Conservation (phyloP, 495 filamentous ascomycete genomes). For the Symbiotaphrina buchneri region DNA sequence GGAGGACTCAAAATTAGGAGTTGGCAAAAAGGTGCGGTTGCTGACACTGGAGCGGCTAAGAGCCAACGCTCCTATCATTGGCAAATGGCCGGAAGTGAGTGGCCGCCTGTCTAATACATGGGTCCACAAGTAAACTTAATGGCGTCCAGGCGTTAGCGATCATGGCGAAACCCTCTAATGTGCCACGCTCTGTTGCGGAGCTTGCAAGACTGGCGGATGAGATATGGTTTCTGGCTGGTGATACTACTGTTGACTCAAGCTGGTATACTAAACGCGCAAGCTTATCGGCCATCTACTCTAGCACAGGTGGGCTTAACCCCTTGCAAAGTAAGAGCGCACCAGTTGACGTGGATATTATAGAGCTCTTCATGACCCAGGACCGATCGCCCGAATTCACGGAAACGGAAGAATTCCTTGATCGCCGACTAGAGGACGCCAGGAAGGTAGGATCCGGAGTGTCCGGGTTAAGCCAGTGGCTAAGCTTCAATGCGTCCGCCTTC, state of each 20-base stretch:
- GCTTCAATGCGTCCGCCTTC: constrained; percentile 45
- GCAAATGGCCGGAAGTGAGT: constrained; percentile 69
- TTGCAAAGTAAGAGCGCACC: not conserved
- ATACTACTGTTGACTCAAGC: constrained; percentile 51
- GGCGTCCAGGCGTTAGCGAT: constrained; percentile 52
- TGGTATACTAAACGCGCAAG: constrained; percentile 85
- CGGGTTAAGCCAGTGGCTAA: constrained; percentile 45
- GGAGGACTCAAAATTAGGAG: constrained; percentile 12
- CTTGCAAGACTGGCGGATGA: constrained; percentile 67
- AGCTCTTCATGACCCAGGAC: constrained; percentile 89
- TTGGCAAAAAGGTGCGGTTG: constrained; percentile 33
- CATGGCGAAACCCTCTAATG: constrained; percentile 58
- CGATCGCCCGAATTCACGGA: constrained; percentile 36
- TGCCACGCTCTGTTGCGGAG: constrained; percentile 58
- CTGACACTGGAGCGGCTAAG: constrained; percentile 49
- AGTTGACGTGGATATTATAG: constrained; percentile 12
- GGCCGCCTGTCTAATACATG: no score
- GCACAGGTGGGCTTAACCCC: constrained; percentile 15
- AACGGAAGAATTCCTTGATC: constrained; percentile 57
- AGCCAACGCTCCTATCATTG: constrained; percentile 45
- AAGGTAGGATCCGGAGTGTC: constrained; percentile 32
- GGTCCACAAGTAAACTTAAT: not conserved
- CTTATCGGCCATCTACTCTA: constrained; percentile 61
- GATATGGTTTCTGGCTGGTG: constrained; percentile 67
- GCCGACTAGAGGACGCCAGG: constrained; percentile 48